Percentiles rank a stretch among this genome's conserved stretches.
Conservation (phyloP, 2,329 filamentous ascomycete species). For the Hypoxylon sp. region DNA sequence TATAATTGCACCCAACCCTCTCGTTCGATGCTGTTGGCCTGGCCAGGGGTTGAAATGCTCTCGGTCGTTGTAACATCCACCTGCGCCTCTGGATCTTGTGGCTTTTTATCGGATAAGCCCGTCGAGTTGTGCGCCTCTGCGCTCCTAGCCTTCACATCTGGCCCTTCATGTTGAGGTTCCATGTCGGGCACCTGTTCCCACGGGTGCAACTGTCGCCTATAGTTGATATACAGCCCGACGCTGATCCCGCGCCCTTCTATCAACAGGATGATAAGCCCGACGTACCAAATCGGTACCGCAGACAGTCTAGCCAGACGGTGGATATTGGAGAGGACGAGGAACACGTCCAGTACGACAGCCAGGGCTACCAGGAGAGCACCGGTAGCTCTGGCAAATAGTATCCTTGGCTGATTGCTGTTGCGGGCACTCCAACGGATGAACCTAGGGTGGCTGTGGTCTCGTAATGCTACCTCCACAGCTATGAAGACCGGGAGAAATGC, state of each 20-base stretch:
- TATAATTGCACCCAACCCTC: conserved; percentile 47
- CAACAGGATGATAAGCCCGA: conserved; percentile 46
- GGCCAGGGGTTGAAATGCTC: conserved; percentile 47
- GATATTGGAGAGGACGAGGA: conserved; percentile 46
- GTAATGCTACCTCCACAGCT: conserved; percentile 48
- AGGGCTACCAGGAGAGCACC: conserved; percentile 2
- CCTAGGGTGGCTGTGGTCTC: conserved; percentile 49
- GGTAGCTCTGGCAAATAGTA: conserved; percentile 42
- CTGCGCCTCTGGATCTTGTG: conserved; percentile 18
- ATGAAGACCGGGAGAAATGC: conserved; percentile 51
- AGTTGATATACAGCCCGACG: conserved; percentile 45
- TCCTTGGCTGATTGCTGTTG: conserved; percentile 49
- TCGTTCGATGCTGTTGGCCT: conserved; percentile 44
- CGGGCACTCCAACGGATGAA: conserved; percentile 51
- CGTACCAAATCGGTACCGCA: conserved; percentile 47
- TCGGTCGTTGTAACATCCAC: conserved; percentile 41
- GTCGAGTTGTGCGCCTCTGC: not conserved
- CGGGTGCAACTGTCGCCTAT: conserved; percentile 48
- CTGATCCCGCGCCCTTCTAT: conserved; percentile 50
- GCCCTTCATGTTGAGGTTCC: not conserved
- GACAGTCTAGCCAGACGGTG: conserved; percentile 42
- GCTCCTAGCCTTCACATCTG: not conserved
- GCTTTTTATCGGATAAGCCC: not conserved
- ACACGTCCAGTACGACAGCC: conserved; percentile 38
- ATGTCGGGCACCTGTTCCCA: conserved; percentile 47